phyloP scores from a whole-genome alignment of 345 rosid genomes.

The Triadica sebifera region DNA sequence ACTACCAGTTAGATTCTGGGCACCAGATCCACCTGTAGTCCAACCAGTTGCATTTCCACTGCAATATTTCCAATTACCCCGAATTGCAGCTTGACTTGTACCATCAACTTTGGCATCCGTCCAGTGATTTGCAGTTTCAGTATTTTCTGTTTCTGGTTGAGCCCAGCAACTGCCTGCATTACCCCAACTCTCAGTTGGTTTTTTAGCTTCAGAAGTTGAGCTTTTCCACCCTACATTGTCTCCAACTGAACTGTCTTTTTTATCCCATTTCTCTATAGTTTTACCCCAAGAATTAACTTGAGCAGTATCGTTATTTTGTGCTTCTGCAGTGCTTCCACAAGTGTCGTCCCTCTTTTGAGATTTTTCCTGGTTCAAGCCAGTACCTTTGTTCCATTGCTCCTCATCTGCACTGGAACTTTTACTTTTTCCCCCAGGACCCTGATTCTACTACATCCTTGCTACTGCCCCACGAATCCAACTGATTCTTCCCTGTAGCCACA shows the following conservation, averaged over 20 bases:
- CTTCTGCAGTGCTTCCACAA: conserved; percentile 24
- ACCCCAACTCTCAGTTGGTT: conserved; percentile 25
- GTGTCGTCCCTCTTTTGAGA: neutral
- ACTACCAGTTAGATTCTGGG: conserved; percentile 8
- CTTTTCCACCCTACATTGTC: conserved; percentile 22
- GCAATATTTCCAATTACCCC: neutral
- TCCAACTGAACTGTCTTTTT: conserved; percentile 18
- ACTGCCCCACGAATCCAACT: conserved; percentile 26
- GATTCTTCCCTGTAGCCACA: conserved; percentile 15
- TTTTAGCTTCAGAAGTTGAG: conserved; percentile 8
- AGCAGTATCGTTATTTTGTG: neutral
- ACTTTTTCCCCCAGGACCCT: conserved; percentile 28
- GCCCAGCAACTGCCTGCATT: conserved; percentile 13
- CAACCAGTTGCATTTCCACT: conserved; percentile 6
- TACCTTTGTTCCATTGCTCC: conserved; percentile 4
- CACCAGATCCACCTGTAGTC: conserved; percentile 7
- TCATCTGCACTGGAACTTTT: conserved; percentile 9
- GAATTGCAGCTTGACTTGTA: conserved; percentile 4
- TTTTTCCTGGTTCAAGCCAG: conserved; percentile 13
- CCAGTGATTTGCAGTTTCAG: conserved; percentile 22
- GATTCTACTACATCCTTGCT: conserved; percentile 21
- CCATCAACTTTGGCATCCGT: conserved; percentile 15
- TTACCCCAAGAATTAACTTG: conserved; percentile 24
- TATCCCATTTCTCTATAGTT: conserved; percentile 14
- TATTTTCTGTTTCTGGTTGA: conserved; percentile 13